These are phyloP conservation scores for Salvia sclarea DNA, from an alignment of 305 asterid species.

Conservation along the genomic window DNA sequence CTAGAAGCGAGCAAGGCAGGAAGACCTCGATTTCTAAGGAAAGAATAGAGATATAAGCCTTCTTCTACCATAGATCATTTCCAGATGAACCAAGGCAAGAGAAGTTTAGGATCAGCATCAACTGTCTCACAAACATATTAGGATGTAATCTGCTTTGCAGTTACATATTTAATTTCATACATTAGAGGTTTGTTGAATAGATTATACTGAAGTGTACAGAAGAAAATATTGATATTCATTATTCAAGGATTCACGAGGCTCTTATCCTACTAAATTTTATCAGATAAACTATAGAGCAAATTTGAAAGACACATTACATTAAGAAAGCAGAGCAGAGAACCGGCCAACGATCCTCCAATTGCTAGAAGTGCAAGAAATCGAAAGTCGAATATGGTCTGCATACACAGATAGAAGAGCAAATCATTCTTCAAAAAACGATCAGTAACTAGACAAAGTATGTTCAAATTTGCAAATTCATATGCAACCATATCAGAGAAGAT, in stretches of 20 bases:
- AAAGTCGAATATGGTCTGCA: conserved; percentile 75
- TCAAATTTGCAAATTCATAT: background rate
- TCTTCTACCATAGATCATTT: background rate
- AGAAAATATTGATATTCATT: background rate
- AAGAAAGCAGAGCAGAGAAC: conserved; percentile 85
- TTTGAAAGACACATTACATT: conserved; percentile 51
- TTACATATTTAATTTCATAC: background rate
- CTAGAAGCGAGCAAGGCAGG: background rate
- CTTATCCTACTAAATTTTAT: background rate
- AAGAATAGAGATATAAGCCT: background rate
- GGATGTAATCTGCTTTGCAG: background rate
- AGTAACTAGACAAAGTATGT: background rate
- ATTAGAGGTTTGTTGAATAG: background rate
- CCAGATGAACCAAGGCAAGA: background rate
- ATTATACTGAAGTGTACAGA: background rate
- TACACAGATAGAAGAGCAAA: background rate
- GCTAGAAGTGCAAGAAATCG: conserved; percentile 88
- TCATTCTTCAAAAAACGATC: background rate
- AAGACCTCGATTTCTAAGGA: background rate
- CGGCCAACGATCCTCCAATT: conserved; percentile 80
- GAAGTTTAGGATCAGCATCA: background rate
- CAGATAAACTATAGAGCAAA: background rate
- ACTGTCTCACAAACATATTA: background rate
- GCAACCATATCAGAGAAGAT: background rate
- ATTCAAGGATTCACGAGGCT: background rate